Percentiles rank a stretch among this genome's conserved stretches.
phyloP scores from a whole-genome alignment of 169 alveolate species.

The Eimeria sp. region DNA sequence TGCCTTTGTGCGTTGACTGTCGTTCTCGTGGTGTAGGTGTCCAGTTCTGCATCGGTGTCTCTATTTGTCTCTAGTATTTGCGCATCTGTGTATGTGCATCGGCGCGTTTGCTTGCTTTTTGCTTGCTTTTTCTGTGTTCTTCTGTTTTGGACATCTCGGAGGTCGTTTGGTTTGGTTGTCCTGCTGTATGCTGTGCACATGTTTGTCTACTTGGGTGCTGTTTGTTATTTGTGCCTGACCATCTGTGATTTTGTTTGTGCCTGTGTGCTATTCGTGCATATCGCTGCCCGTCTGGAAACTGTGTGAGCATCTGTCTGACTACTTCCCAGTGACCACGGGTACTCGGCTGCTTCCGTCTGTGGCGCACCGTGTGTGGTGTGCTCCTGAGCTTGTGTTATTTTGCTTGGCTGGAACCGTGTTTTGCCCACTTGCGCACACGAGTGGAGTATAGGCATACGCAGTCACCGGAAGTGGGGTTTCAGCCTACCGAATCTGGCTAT shows the following conservation, averaged over 20 bases:
- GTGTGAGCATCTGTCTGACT: background rate
- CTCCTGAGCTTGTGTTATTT: background rate
- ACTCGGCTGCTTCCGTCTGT: background rate
- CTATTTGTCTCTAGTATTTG: background rate
- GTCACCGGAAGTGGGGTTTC: background rate
- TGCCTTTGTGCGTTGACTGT: background rate
- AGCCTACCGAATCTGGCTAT: conserved; percentile 42
- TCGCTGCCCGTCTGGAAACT: background rate
- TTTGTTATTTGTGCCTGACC: background rate
- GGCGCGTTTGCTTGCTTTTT: background rate
- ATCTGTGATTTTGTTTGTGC: background rate
- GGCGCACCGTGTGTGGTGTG: background rate
- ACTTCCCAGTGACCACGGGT: background rate
- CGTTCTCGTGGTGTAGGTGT: background rate
- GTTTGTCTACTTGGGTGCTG: background rate
- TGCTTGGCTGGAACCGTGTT: background rate
- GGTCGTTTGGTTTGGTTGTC: too few species aligned
- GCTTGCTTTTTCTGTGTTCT: too few species aligned
- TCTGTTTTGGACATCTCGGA: too few species aligned
- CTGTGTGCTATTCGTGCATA: background rate
- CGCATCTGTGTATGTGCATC: background rate
- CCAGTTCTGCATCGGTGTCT: background rate
- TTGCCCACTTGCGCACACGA: background rate
- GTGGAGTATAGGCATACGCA: background rate
- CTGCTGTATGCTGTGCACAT: background rate